Percentiles rank a stretch among this genome's conserved stretches.
phyloP scores from a whole-genome alignment of 345 rosid genomes.

The Orychophragmus violaceus region DNA sequence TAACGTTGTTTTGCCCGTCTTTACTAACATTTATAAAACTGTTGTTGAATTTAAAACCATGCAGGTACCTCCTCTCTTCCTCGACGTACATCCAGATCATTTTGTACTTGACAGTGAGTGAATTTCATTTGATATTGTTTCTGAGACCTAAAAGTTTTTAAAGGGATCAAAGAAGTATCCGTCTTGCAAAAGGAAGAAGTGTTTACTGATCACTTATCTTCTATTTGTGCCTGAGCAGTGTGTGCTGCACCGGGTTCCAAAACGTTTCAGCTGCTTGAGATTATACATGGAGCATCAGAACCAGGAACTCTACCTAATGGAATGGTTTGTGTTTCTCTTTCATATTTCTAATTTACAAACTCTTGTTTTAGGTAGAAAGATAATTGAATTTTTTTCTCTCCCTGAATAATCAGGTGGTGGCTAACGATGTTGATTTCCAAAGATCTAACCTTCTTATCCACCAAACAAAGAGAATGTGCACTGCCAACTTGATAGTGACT shows the following conservation, averaged over 20 bases:
- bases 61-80: constrained; percentile 93
- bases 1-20: background rate
- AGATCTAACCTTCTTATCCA: constrained; percentile 96
- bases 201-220: background rate
- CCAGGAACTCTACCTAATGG: constrained; percentile 68
- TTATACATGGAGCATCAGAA: constrained; percentile 61
- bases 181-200: background rate
- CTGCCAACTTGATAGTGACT: constrained; percentile 86
- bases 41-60: constrained; percentile 2
- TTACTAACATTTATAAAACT: background rate
- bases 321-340: constrained; percentile 45
- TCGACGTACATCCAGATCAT: constrained; percentile 76
- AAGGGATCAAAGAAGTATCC: constrained; percentile 4
- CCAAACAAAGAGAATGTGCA: constrained; percentile 97
- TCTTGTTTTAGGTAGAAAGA: background rate
- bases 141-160: background rate
- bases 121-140: constrained; percentile 26
- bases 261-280: constrained; percentile 91
- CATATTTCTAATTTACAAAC: background rate
- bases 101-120: constrained; percentile 84
- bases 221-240: constrained; percentile 44
- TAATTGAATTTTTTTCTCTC: background rate
- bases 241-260: constrained; percentile 99
- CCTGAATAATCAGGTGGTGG: constrained; percentile 49
- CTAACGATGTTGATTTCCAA: constrained; percentile 96